phyloP scores from a whole-genome alignment of 129 eudicot genomes.

The Apium graveolens region DNA sequence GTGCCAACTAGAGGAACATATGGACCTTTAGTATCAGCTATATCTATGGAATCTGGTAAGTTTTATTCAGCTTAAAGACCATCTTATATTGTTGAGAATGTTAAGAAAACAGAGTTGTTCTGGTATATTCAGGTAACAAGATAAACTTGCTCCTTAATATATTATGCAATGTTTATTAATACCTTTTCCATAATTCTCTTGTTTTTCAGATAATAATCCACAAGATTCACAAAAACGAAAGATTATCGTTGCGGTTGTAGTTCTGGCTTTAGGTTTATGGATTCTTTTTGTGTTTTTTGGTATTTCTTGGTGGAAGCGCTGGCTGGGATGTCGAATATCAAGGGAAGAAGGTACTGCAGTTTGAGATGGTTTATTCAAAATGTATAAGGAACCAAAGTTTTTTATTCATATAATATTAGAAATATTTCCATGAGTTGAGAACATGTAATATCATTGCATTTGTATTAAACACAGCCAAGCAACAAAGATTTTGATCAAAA shows the following conservation, averaged over 20 bases:
- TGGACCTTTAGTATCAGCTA: constrained; percentile 60
- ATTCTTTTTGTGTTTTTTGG: constrained; percentile 22
- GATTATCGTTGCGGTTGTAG: constrained; percentile 21
- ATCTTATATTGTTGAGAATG: neutral
- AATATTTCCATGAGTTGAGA: neutral
- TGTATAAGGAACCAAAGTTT: neutral
- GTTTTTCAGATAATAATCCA: constrained; percentile 23
- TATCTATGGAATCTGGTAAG: constrained; percentile 45
- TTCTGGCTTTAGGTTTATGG: constrained; percentile 17
- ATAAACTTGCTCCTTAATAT: neutral
- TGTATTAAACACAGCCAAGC: neutral
- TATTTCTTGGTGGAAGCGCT: constrained; percentile 36
- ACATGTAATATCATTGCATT: neutral
- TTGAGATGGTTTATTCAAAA: neutral
- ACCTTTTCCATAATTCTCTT: neutral
- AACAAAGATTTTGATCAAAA: neutral
- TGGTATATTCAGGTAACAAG: neutral
- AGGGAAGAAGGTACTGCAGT: constrained; percentile 35
- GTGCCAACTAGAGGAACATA: constrained; percentile 30
- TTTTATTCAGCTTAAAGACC: neutral
- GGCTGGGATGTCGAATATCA: constrained; percentile 27
- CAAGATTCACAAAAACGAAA: constrained; percentile 19
- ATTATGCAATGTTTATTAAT: neutral
- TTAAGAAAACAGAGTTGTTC: neutral
- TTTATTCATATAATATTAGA: neutral